Base-by-base conservation (phyloP, 208 protist species). In the Leishmania tarentolae region DNA sequence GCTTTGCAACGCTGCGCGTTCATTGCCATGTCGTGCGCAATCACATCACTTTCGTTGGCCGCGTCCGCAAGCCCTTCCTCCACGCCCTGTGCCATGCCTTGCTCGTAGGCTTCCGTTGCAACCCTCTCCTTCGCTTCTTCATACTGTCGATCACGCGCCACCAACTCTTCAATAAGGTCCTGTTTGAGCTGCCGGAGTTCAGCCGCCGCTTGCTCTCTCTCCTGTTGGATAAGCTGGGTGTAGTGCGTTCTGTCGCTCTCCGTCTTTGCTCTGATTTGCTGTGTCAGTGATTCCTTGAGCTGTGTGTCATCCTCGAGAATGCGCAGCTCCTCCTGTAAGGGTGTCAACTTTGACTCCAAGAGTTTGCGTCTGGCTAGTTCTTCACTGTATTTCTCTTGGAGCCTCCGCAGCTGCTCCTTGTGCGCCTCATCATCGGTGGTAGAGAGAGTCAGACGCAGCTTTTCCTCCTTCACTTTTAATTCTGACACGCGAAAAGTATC, bases 101-200 rank as follows among this genome's bases (percentile, higher is more conserved):
- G 90, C 76, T 93, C 86, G 74, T 91, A 92, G 31, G 89, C 83
- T 65, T 95, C 89, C 4, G 80, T 79, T 11, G 88, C 77, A 57
- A 89, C 79, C 42, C 87, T 83, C 74, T 89, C 80, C 65, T 90
- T 89, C 70, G 90, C 89, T 24, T 83, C 81, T 71, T 88, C 82
- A 81, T 93, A 93, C 59, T 90, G 85, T 61, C 86, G 80, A 52
- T 92, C 87, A 42, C 88, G 86, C 65, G 82, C 53, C 35, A 86
- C 79, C 24, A 94, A 50, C 73, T 96, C 92, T 42, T 87, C 87
- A 37, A 94, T 71, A 56, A 96, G 76, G 65, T 94, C 91, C 59
- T 92, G 85, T 53, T 92, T 85, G 80, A 96, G 79, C 69, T 93
- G 88, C 61, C 87, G 81, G 72, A 96, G 72, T 76, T 96, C 92